Evolutionary conservation across 495 filamentous ascomycete genomes (phyloP).

Genomic region (Hypomontagnella monticulosa): DNA sequence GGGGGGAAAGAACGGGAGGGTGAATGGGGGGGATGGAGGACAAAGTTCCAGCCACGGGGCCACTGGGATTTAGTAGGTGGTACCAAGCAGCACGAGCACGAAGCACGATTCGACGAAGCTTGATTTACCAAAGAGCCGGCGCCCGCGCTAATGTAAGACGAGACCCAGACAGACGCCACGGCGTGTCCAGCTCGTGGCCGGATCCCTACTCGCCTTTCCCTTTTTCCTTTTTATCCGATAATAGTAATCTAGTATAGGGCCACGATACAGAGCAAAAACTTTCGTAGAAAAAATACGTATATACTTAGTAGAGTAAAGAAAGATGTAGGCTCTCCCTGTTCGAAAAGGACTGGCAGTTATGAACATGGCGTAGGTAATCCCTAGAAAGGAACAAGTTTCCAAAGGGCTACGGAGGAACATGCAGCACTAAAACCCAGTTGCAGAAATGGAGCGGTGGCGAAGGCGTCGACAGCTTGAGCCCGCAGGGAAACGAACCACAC

Average conservation of each 20-base stretch:
- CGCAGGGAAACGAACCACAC: slow-evolving; percentile 37
- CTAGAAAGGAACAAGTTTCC: neutral
- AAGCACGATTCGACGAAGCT: slow-evolving; percentile 31
- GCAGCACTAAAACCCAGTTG: slow-evolving; percentile 1
- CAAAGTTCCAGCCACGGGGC: slow-evolving; percentile 24
- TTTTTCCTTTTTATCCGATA: slow-evolving; percentile 24
- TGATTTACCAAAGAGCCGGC: slow-evolving; percentile 38
- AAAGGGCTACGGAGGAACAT: neutral
- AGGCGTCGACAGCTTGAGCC: slow-evolving; percentile 30
- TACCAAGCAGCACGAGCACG: slow-evolving; percentile 11
- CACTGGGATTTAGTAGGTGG: slow-evolving; percentile 34
- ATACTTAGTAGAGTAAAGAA: no score
- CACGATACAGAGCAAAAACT: neutral
- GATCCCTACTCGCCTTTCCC: slow-evolving; percentile 7
- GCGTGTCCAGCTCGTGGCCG: slow-evolving; percentile 36
- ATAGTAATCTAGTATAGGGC: neutral
- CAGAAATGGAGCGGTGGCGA: slow-evolving; percentile 26
- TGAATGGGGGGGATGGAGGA: slow-evolving; percentile 2
- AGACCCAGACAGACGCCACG: slow-evolving; percentile 36
- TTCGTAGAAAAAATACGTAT: no score
- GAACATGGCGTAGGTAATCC: neutral
- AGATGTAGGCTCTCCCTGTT: no score
- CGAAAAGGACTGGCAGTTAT: no score
- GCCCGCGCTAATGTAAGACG: slow-evolving; percentile 41
- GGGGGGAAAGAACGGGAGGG: neutral